Percentiles rank a stretch among this genome's conserved stretches.
Conservation (phyloP, 2,329 filamentous ascomycete genomes). For the Blastomyces percursus region DNA sequence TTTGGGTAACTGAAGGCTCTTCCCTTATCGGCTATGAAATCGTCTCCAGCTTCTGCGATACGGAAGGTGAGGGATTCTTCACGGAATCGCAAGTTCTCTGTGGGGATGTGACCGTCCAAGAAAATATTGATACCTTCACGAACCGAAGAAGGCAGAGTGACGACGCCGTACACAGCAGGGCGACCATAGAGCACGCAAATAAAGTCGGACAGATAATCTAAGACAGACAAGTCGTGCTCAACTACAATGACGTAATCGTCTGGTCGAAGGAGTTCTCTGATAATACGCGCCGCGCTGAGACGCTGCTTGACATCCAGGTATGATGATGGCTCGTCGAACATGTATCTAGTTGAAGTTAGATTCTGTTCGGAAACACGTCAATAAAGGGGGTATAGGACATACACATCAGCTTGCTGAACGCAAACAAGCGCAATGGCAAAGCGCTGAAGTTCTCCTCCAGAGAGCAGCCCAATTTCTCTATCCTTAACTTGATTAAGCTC, state of each 20-base stretch:
- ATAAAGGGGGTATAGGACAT: slow-evolving; percentile 23
- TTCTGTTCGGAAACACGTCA: slow-evolving; percentile 1
- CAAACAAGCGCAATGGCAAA: slow-evolving; percentile 95
- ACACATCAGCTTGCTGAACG: slow-evolving; percentile 89
- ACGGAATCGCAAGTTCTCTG: slow-evolving; percentile 96
- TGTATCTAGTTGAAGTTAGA: slow-evolving; percentile 51
- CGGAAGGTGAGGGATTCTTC: slow-evolving; percentile 95
- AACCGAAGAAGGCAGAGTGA: slow-evolving; percentile 88
- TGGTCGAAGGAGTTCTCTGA: slow-evolving; percentile 76
- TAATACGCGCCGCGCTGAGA: slow-evolving; percentile 81
- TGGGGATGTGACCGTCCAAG: slow-evolving; percentile 94
- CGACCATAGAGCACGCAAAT: slow-evolving; percentile 95
- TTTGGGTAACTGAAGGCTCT: slow-evolving; percentile 77
- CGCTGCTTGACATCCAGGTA: slow-evolving; percentile 99
- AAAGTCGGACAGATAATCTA: slow-evolving; percentile 98
- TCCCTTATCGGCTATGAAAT: slow-evolving; percentile 72
- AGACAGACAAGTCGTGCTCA: slow-evolving; percentile 96
- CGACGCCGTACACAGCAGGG: slow-evolving; percentile 94
- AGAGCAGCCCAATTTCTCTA: slow-evolving; percentile 79
- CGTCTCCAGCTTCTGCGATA: slow-evolving; percentile 78
- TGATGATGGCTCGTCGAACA: slow-evolving; percentile 99
- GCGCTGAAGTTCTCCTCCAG: slow-evolving; percentile 94
- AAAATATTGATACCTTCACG: slow-evolving; percentile 99
- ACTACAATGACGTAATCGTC: slow-evolving; percentile 97
- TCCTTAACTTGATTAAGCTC: slow-evolving; percentile 84